Percentiles rank a stretch among this genome's conserved stretches.
These are phyloP conservation scores for Exidia glandulosa DNA, from an alignment of 768 basidiomycete species.

Conservation along the genomic window DNA sequence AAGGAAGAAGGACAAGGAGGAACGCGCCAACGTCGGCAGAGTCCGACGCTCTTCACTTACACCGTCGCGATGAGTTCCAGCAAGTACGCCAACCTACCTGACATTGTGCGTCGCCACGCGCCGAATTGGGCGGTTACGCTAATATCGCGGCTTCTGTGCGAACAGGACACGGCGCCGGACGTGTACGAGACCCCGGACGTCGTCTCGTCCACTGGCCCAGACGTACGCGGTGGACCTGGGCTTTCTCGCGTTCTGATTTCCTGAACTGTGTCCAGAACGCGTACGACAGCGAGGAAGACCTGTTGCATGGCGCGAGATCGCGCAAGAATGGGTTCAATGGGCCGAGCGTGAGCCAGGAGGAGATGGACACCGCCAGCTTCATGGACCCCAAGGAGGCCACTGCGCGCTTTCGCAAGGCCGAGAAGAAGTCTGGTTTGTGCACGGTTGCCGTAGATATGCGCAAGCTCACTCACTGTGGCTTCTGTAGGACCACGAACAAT, in stretches of 20 bases:
- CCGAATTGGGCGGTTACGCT: no score
- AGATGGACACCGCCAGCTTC: slow-evolving; percentile 56
- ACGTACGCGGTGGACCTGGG: slow-evolving; percentile 30
- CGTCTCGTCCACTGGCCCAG: slow-evolving; percentile 39
- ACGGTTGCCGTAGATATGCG: background rate
- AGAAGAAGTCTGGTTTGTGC: slow-evolving; percentile 41
- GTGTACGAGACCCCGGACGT: slow-evolving; percentile 87
- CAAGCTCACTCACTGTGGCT: slow-evolving; percentile 4
- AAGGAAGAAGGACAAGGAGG: background rate
- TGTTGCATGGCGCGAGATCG: slow-evolving; percentile 26
- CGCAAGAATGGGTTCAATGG: slow-evolving; percentile 18
- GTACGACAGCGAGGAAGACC: slow-evolving; percentile 61
- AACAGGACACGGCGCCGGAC: slow-evolving; percentile 80
- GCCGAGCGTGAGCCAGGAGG: slow-evolving; percentile 40
- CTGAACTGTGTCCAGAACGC: slow-evolving; percentile 24
- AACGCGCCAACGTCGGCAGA: background rate
- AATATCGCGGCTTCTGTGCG: slow-evolving; percentile 3
- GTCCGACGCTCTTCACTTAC: background rate
- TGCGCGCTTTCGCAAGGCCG: slow-evolving; percentile 37
- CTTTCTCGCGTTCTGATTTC: background rate
- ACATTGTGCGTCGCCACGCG: slow-evolving; percentile 53
- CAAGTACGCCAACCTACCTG: slow-evolving; percentile 86
- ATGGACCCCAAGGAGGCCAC: slow-evolving; percentile 59
- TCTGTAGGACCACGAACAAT: slow-evolving; percentile 39
- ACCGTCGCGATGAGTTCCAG: slow-evolving; percentile 41